Percentiles rank a stretch among this genome's conserved stretches.
Conservation (phyloP, 1,284 basidiomycete genomes). For the Rhodofomes roseus region DNA sequence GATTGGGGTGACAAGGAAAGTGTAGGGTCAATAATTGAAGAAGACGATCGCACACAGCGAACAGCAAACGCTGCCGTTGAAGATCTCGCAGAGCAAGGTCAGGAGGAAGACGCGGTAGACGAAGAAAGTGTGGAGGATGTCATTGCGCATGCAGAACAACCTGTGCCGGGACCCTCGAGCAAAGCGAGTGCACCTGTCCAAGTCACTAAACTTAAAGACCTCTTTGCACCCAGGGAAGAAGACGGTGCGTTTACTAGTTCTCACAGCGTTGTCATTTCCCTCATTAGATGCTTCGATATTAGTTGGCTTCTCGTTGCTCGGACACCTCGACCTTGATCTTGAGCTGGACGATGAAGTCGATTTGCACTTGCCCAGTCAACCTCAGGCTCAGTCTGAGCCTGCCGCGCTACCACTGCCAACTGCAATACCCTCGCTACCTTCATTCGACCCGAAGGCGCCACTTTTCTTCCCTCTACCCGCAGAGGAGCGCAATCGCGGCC, state of each 20-base stretch:
- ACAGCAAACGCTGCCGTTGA: conserved; percentile 5
- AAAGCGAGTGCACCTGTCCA: conserved; percentile 10
- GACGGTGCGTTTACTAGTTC: conserved; percentile 41
- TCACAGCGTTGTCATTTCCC: too few relatives aligned
- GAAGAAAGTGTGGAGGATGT: not conserved
- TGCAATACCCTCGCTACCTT: conserved; percentile 9
- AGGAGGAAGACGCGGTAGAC: conserved; percentile 15
- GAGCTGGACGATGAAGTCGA: conserved; percentile 55
- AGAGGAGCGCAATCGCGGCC: conserved; percentile 12
- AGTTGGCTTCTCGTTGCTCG: conserved; percentile 63
- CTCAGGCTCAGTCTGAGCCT: conserved; percentile 8
- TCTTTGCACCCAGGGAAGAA: conserved; percentile 65
- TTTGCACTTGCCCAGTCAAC: conserved; percentile 20
- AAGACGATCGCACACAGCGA: conserved; percentile 18
- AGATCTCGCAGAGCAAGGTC: conserved; percentile 28
- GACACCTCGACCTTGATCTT: conserved; percentile 54
- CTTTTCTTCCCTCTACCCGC: conserved; percentile 58
- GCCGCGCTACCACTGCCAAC: conserved; percentile 5
- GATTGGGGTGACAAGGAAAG: conserved; percentile 58
- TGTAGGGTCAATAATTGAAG: conserved; percentile 44
- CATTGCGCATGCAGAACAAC: conserved; percentile 16
- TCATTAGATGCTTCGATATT: not conserved
- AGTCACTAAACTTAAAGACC: conserved; percentile 49
- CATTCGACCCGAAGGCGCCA: conserved; percentile 48
- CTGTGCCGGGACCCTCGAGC: not conserved